Percentiles rank a stretch among this genome's conserved stretches.
phyloP scores from a whole-genome alignment of 495 filamentous ascomycete species.

The Daldinia vernicosa region DNA sequence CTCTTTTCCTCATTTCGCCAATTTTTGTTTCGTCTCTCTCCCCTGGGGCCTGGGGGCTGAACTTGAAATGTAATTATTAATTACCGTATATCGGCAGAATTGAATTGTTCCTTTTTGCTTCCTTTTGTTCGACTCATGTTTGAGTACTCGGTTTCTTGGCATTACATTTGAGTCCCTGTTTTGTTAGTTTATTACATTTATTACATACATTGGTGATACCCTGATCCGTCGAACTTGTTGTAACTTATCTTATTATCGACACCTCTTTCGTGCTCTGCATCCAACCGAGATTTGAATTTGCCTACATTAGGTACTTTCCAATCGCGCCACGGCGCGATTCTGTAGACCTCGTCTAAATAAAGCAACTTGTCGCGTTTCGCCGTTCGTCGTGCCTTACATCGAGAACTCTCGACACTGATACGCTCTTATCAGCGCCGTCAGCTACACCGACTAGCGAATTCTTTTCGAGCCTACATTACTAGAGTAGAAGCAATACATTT shows the following conservation, averaged over 20 bases:
- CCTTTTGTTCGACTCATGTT: not conserved
- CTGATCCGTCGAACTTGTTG: conserved; percentile 19
- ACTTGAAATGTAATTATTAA: conserved; percentile 34
- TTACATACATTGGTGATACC: conserved; percentile 20
- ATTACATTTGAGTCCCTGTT: conserved; percentile 34
- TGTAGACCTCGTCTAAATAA: conserved; percentile 17
- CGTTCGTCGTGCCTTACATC: conserved; percentile 10
- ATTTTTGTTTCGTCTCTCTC: conserved; percentile 3
- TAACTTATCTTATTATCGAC: conserved; percentile 18
- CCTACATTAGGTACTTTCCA: conserved; percentile 4
- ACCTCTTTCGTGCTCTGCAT: conserved; percentile 25
- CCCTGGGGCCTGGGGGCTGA: not conserved
- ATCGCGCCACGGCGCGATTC: not conserved
- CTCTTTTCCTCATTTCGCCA: conserved; percentile 20
- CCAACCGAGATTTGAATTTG: conserved; percentile 35
- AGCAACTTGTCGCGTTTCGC: conserved; percentile 23
- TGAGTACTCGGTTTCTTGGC: conserved; percentile 27
- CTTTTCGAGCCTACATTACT: not conserved
- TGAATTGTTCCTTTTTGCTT: conserved; percentile 8
- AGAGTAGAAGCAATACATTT: not conserved
- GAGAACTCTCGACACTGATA: conserved; percentile 14
- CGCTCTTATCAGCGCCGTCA: conserved; percentile 25
- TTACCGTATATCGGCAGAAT: conserved; percentile 19
- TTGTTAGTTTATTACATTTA: conserved; percentile 26
- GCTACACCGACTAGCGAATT: conserved; percentile 14